Evolutionary conservation across 495 filamentous ascomycete genomes (phyloP), one percentile per base, ranked within the genome.

Genomic region (Aspergillus saccharolyticus): DNA sequence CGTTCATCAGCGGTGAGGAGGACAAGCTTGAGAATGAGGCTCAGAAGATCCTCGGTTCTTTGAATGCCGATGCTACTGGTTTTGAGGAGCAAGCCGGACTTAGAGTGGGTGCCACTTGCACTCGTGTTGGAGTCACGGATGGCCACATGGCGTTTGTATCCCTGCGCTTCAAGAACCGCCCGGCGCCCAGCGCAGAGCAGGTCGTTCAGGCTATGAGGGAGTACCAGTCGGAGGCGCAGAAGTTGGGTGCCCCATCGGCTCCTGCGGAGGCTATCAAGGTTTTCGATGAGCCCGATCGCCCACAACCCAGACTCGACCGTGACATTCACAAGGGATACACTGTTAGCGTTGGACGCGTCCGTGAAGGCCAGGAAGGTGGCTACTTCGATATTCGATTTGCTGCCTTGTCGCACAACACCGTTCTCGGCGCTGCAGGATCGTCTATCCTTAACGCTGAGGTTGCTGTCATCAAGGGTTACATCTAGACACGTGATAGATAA

Each of bases 361-460:
- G 90, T 51, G 82, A 89, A 67, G 75, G 76, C 33, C 86, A 88
- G 55, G 77, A 85, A 59, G 86, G 84, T 60, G 89, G 86, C 21
- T 85, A 90, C 43, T 89, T 92, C 60, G 90, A 94, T 71, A 76
- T 93, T 56, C 86, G 89, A 63, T 94, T 94, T 69, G 89, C 89
- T 30, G 85, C 88, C 4, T 70, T 94, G 63, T 90, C 85, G 53
- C 90, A 94, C 70, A 96, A 94, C 68, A 93, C 92, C 45, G 86
- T 98, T 44, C 92, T 98, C 67, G 93, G 92, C 62, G 94, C 94
- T 42, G 91, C 94, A 10, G 94, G 94, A 30, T 94, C 89, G 9
- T 96, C 90, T 16, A 95, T 97, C 69, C 74, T 98, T 55, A 97
- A 97, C 70, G 90, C 91, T 14, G 94, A 97, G 70, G 90, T 91